Conservation (phyloP, 192 early-diverging fungal species). For the Geranomyces michiganensis region DNA sequence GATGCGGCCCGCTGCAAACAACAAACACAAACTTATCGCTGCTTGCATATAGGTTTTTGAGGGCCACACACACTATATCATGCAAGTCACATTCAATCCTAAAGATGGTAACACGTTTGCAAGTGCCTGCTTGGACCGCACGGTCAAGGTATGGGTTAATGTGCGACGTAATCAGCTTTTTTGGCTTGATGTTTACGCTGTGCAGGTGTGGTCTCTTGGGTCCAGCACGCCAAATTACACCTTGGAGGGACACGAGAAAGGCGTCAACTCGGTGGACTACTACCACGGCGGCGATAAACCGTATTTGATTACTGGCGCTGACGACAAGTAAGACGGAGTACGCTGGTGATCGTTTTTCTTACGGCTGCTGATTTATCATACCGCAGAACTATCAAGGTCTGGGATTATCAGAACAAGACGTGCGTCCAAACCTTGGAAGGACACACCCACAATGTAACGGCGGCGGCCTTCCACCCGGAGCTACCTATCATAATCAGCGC, state of each 20-base stretch:
- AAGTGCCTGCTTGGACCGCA: slow-evolving; percentile 92
- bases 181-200: neutral
- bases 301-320: slow-evolving; percentile 92
- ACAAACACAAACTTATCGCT: neutral
- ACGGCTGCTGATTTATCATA: neutral
- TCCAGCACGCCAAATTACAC: slow-evolving; percentile 94
- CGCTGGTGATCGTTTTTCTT: neutral
- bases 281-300: slow-evolving; percentile 98
- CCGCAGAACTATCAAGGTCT: slow-evolving; percentile 81
- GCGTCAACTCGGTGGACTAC: slow-evolving; percentile 98
- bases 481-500: slow-evolving; percentile 95
- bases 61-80: slow-evolving; percentile 96
- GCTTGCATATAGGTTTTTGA: slow-evolving; percentile 74
- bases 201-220: slow-evolving; percentile 89
- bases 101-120: slow-evolving; percentile 99
- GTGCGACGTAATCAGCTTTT: neutral
- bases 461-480: slow-evolving; percentile 91
- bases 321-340: slow-evolving; percentile 70
- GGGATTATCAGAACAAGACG: slow-evolving; percentile 99
- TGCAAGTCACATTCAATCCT: slow-evolving; percentile 97
- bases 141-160: slow-evolving; percentile 72
- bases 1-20: neutral
- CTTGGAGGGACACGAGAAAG: slow-evolving; percentile 95
- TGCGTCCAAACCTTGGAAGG: slow-evolving; percentile 99
- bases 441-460: slow-evolving; percentile 91